Evolutionary conservation across 352 stramenopile species (phyloP), one percentile per base, ranked within the genome.

Genomic region (Phytophthora melonis): DNA sequence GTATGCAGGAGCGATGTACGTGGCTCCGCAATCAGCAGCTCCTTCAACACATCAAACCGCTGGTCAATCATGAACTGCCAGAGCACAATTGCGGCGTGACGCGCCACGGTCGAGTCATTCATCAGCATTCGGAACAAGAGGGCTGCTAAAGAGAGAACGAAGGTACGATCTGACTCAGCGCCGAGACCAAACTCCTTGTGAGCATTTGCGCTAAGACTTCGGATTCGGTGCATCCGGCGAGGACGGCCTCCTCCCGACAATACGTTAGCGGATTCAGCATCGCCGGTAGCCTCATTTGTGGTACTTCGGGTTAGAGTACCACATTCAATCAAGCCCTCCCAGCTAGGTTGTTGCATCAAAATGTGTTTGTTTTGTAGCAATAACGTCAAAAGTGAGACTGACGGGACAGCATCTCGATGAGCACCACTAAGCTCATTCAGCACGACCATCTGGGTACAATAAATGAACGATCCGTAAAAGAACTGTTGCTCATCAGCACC

Each of bases 61-160:
- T 91, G 88, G 66, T 92, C 80, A 34, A 95, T 82, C 14, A 95
- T 34, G 63, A 90, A 91, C 66, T 95, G 85, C 88, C 87, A 94
- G 18, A 89, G 58, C 14, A 77, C 36, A 50, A 92, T 93, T 18
- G 87, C 76, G 3, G 76, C 47, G 27, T 89, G 73, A 0, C 81
- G 84, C 34, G 87, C 75, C 27, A 43, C 66, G 21, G 83, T 82
- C 1, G 75, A 82, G 58, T 93, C 86, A 55, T 91, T 82, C 11
- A 91, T 66, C 7, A 95, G 60, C 83, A 92, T 91, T 4, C 80
- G 68, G 45, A 92, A 90, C 3, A 95, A 63, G 52, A 84, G 71
- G 0, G 86, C 73, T 10, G 86, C 77, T 7, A 95, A 56, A 5
- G 82, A 90, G 8, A 93, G 62, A 25, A 93, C 74, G 59, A 93